Base-by-base conservation (phyloP, 1,284 basidiomycete genomes). In the Cutaneotrichosporon sp. region DNA sequence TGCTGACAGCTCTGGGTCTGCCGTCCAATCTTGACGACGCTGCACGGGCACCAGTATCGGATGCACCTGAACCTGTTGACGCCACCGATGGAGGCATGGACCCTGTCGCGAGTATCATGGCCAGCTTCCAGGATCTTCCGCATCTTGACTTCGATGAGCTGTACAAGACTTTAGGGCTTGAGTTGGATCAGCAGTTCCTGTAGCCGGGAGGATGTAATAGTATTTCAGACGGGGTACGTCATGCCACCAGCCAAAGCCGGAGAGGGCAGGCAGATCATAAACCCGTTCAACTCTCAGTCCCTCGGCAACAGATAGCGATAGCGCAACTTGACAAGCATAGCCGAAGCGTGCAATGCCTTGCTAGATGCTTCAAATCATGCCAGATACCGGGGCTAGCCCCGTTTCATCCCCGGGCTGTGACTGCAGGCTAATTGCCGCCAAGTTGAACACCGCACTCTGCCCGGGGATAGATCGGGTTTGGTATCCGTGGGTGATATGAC, bases 141-240 rank as follows among this genome's bases (percentile, higher is more conserved):
- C 52, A 54, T n/a, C 35, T 54, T 17, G 52, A 54, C 43, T 33
- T 54, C 10, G 52, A 49, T 42, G 52, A 50, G 37, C 43, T 54
- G 24, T 49, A 25, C 43, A 34, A 41, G n/a, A 49, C 42, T 16
- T 31, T 54, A 5, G 48, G 37, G 37, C 19, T 39, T 5, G 22
- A 39, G 20, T 22, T 39, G 3, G 37, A 39, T 6, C 22, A 24
- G 37, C 19, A 24, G n/a, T 42, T 29, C 10, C 8, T 16, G 14
- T 42, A 42, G 41, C 14, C n/a, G 3, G 19, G 6, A 24, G 2
- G 38, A 16, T 42, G 39, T 42, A 29, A n/a, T 35, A 35, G n/a
- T n/a, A n/a, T n/a, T n/a, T n/a, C n/a, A n/a, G n/a, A n/a, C n/a
- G n/a, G n/a, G n/a, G n/a, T n/a, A n/a, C n/a, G n/a, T n/a, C n/a